Evolutionary conservation across 768 basidiomycete species (phyloP).

Genomic region (Naganishia vishniacii): DNA sequence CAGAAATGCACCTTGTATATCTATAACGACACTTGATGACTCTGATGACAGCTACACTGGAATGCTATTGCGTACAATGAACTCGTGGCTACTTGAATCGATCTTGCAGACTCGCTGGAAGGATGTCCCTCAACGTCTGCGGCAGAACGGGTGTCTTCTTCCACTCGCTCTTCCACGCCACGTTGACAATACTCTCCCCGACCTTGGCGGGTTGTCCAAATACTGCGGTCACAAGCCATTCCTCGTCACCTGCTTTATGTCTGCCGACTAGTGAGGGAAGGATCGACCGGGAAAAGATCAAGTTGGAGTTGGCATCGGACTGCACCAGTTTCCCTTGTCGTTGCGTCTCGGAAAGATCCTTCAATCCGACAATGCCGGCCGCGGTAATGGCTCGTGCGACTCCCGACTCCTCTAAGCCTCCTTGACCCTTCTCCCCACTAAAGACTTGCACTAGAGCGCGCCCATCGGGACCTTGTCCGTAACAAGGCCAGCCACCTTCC

Average conservation of each 20-base stretch:
- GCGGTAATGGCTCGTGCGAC: slow-evolving; percentile 56
- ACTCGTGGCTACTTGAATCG: not conserved
- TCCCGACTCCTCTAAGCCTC: slow-evolving; percentile 53
- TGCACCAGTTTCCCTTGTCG: slow-evolving; percentile 55
- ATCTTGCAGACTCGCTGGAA: not conserved
- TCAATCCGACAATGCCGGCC: slow-evolving; percentile 63
- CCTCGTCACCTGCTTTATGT: slow-evolving; percentile 51
- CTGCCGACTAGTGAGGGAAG: slow-evolving; percentile 60
- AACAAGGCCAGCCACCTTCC: slow-evolving; percentile 67
- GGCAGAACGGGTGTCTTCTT: slow-evolving; percentile 39
- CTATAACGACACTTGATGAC: too few relatives aligned
- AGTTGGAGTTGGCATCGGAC: slow-evolving; percentile 67
- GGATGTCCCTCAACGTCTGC: not conserved
- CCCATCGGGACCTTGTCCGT: slow-evolving; percentile 62
- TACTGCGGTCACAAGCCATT: slow-evolving; percentile 64
- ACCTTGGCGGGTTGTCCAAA: slow-evolving; percentile 53
- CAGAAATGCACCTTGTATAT: too few relatives aligned
- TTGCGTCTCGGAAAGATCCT: slow-evolving; percentile 50
- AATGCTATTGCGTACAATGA: too few relatives aligned
- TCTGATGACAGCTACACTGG: not conserved
- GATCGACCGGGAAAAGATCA: slow-evolving; percentile 64
- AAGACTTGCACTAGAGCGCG: slow-evolving; percentile 57
- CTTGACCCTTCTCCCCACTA: slow-evolving; percentile 53
- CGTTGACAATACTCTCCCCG: slow-evolving; percentile 14
- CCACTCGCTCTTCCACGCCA: slow-evolving; percentile 36